phyloP scores from a whole-genome alignment of 2,329 filamentous ascomycete species.

The Colletotrichum sp. region DNA sequence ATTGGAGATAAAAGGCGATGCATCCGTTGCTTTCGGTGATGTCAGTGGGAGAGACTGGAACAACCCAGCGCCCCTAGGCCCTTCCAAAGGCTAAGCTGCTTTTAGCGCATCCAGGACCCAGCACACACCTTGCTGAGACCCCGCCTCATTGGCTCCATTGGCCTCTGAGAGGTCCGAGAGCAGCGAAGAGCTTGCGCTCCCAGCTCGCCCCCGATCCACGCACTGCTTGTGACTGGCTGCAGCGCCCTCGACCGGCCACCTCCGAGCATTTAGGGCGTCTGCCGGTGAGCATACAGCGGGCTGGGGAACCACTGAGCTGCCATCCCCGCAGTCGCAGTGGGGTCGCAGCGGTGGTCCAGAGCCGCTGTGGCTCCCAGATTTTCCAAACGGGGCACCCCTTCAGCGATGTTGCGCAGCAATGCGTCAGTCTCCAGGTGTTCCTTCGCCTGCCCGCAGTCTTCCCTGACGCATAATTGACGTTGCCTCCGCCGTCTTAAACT shows the following conservation, averaged over 20 bases:
- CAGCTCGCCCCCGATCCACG: neutral
- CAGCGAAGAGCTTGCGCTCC: neutral
- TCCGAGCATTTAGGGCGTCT: neutral
- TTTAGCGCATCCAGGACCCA: conserved; percentile 2
- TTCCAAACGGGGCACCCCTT: neutral
- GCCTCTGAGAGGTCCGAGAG: conserved; percentile 13
- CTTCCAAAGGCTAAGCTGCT: conserved; percentile 5
- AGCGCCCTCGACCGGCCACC: neutral
- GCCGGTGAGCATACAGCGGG: neutral
- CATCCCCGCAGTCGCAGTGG: conserved; percentile 1
- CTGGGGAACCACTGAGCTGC: neutral
- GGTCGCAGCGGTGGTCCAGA: neutral
- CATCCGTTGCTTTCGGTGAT: conserved; percentile 20
- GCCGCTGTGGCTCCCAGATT: neutral
- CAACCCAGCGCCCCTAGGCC: neutral
- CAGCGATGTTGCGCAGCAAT: neutral
- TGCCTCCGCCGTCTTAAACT: neutral
- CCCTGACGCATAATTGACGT: neutral
- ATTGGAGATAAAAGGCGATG: conserved; percentile 13
- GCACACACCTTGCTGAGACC: conserved; percentile 1
- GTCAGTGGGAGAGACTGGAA: conserved; percentile 12
- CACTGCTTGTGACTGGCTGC: neutral
- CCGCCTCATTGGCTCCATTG: neutral
- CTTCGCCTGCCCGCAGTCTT: conserved; percentile 3
- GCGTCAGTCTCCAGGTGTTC: conserved; percentile 9